phyloP scores from a whole-genome alignment of 345 rosid genomes.

The Lepidium sativum region DNA sequence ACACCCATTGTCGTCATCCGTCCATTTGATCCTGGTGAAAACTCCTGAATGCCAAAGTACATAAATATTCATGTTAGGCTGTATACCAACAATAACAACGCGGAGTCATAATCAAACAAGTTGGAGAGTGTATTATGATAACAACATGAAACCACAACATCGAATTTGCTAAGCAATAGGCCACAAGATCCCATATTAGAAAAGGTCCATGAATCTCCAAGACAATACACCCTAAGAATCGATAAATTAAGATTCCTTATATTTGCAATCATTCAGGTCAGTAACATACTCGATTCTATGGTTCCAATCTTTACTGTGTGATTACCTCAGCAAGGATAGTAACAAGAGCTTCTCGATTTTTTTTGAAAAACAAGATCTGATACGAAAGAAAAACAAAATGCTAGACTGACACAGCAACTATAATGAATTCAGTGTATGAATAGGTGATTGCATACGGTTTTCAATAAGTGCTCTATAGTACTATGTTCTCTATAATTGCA shows the following conservation, averaged over 20 bases:
- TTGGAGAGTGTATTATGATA: background rate
- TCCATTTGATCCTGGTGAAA: slow-evolving; percentile 84
- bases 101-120: background rate
- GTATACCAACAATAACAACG: background rate
- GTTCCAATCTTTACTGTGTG: background rate
- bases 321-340: background rate
- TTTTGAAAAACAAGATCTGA: background rate
- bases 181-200: background rate
- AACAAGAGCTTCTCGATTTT: background rate
- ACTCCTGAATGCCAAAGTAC: slow-evolving; percentile 52
- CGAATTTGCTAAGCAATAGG: background rate
- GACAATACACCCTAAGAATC: background rate
- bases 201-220: background rate
- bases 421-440: background rate
- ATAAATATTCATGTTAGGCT: background rate
- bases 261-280: background rate
- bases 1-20: slow-evolving; percentile 84
- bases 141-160: background rate
- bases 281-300: background rate
- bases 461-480: background rate
- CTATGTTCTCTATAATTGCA: background rate
- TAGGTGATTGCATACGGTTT: background rate
- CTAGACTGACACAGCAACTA: background rate
- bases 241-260: background rate
- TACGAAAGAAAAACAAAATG: background rate